Conservation (phyloP, 805 yeast genomes). For the Starmerella etchellsii region DNA sequence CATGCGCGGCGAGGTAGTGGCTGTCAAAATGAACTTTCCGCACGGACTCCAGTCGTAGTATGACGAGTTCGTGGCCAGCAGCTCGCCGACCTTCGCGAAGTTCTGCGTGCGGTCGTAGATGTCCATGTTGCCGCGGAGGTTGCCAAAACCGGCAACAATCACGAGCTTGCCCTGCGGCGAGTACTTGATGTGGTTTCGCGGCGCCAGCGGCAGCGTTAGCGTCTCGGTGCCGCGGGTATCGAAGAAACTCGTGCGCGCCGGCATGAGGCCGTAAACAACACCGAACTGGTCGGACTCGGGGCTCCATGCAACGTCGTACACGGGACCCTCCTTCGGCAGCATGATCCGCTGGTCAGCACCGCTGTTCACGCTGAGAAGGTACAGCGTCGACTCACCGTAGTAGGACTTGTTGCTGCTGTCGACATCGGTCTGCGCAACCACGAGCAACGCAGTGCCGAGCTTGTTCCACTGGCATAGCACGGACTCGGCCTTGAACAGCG, state of each 20-base stretch:
- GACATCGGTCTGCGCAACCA: slow-evolving; percentile 89
- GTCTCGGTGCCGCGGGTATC: slow-evolving; percentile 86
- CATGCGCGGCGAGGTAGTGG: slow-evolving; percentile 92
- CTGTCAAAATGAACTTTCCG: slow-evolving; percentile 83
- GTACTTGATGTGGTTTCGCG: slow-evolving; percentile 79
- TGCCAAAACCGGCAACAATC: slow-evolving; percentile 94
- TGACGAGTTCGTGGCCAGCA: slow-evolving; percentile 90
- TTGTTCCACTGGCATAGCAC: slow-evolving; percentile 89
- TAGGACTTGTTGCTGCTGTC: slow-evolving; percentile 87
- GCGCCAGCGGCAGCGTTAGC: slow-evolving; percentile 69
- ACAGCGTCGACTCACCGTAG: slow-evolving; percentile 91
- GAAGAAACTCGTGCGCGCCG: slow-evolving; percentile 85
- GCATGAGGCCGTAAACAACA: slow-evolving; percentile 95
- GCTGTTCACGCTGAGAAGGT: slow-evolving; percentile 77
- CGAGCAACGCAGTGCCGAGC: slow-evolving; percentile 85
- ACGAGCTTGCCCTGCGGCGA: slow-evolving; percentile 91
- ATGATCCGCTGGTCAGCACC: slow-evolving; percentile 71
- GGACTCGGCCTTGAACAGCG: slow-evolving; percentile 89
- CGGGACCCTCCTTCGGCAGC: slow-evolving; percentile 87
- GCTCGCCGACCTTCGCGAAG: slow-evolving; percentile 63
- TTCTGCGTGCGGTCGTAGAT: slow-evolving; percentile 83
- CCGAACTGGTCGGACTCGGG: slow-evolving; percentile 95
- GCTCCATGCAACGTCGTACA: slow-evolving; percentile 95
- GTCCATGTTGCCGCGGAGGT: slow-evolving; percentile 92
- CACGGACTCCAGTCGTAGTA: slow-evolving; percentile 97